phyloP scores from a whole-genome alignment of 306 rosid genomes.

The Mucuna pruriens region DNA sequence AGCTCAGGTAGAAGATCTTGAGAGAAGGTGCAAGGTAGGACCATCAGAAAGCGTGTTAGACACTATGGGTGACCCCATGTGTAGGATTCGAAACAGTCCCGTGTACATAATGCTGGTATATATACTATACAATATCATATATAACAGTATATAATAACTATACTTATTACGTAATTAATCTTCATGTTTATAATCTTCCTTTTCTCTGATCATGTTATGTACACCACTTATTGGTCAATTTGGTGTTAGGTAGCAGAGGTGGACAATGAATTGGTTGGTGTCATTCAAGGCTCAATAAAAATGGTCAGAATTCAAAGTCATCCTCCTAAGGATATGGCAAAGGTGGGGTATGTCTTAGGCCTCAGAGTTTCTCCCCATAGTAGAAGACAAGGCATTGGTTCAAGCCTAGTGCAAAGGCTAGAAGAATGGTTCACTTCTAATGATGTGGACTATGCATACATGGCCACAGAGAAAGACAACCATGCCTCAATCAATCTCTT shows the following conservation, averaged over 20 bases:
- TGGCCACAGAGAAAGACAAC: conserved; percentile 83
- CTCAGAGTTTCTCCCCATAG: conserved; percentile 62
- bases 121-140: conserved; percentile 35
- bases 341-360: conserved; percentile 76
- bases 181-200: not conserved
- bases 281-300: conserved; percentile 79
- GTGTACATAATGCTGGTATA: conserved; percentile 80
- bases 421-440: conserved; percentile 74
- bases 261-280: conserved; percentile 69
- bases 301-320: conserved; percentile 46
- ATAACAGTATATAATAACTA: too few relatives aligned
- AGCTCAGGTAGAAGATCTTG: conserved; percentile 71
- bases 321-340: conserved; percentile 51
- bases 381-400: conserved; percentile 66
- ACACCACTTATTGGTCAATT: not conserved
- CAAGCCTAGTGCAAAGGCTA: conserved; percentile 52
- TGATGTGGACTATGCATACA: conserved; percentile 67
- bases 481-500: conserved; percentile 70
- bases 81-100: conserved; percentile 81
- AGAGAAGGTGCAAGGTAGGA: conserved; percentile 75
- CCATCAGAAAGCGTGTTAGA: conserved; percentile 62
- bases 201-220: not conserved
- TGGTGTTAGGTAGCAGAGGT: conserved; percentile 68
- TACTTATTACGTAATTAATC: not conserved
- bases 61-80: conserved; percentile 83